phyloP scores from a whole-genome alignment of 2,329 filamentous ascomycete genomes.

The Stylonectria norvegica region DNA sequence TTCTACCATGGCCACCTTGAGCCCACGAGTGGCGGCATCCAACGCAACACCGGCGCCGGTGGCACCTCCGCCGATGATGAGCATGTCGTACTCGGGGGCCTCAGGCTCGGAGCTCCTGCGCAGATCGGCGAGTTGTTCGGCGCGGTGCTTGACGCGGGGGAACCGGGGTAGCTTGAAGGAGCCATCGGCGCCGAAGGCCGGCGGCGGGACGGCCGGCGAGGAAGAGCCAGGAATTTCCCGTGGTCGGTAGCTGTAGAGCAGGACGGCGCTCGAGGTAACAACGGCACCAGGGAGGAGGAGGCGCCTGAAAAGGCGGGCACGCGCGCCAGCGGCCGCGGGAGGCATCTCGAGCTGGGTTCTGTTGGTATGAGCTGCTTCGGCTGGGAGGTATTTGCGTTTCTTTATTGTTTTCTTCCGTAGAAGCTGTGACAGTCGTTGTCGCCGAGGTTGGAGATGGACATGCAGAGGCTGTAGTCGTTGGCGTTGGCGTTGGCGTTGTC shows the following conservation, averaged over 20 bases:
- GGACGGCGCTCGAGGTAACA: conserved; percentile 41
- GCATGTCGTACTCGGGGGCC: conserved; percentile 60
- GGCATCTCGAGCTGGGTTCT: conserved; percentile 19
- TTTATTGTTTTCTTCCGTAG: no score
- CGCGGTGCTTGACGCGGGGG: conserved; percentile 58
- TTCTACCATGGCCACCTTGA: conserved; percentile 70
- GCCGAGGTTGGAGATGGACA: no score
- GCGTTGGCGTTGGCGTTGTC: no score
- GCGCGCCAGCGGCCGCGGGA: conserved; percentile 13
- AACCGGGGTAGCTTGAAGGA: conserved; percentile 64
- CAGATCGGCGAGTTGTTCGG: conserved; percentile 63
- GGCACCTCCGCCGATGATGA: conserved; percentile 68
- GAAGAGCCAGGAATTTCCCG: conserved; percentile 69
- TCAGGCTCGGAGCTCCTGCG: conserved; percentile 35
- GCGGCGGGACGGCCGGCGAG: conserved; percentile 65
- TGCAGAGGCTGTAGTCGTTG: no score
- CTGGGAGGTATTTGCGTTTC: no score
- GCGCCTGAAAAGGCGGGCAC: conserved; percentile 37
- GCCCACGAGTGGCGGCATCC: conserved; percentile 66
- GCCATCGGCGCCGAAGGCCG: conserved; percentile 65
- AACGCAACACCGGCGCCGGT: conserved; percentile 69
- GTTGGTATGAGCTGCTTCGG: no score
- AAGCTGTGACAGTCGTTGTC: no score
- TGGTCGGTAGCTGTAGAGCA: conserved; percentile 60
- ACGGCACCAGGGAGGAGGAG: conserved; percentile 42